Base-by-base conservation (phyloP, 495 filamentous ascomycete species). In the Neurospora tetraspora region DNA sequence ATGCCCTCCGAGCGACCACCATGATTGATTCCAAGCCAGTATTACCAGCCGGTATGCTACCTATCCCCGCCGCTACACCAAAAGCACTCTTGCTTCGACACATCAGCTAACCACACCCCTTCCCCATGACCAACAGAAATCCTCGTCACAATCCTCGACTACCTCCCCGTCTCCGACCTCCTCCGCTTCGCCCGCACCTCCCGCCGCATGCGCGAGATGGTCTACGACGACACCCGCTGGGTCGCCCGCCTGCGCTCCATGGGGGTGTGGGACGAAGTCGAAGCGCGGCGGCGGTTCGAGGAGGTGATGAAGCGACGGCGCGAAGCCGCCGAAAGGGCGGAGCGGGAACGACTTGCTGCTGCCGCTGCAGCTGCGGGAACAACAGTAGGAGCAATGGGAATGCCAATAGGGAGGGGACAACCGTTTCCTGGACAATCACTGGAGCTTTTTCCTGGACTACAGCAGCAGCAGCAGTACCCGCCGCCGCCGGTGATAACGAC, bases 211-310 rank as follows among this genome's bases (percentile, higher is more conserved):
- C 91, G 91, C 75, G 96, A 99, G 81, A 99, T 99, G 94, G 96
- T 96, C 12, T 98, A 98, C 83, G 96, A 99, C 85, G 96, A 99
- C 80, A 92, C 93, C 23, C 88, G 95, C 83, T 99, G 96, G 96
- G 91, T 98, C 68, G 89, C 91, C 71, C 88, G 89, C 73, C 82
- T 99, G 39, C 89, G 91, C 77, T 86, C 85, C 38, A 97, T 99
- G 88, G 93, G 91, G 7, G 91, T 92, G 76, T 99, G 96, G 96
- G 91, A 95, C 78, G 96, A 99, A 78, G 79, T 82, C 6, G 96
- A 97, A 78, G 96, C 96, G 1, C 86, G 95, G 70, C 88, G 86
- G 77, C 83, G 91, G 74, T 90, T 91, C 37, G 96, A 98, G 74
- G 89, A 92, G 31, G 86, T 87, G 3, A 87, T 93, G 83, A 86